Base-by-base conservation (phyloP, 2,329 filamentous ascomycete species). In the Sclerotinia nivalis region DNA sequence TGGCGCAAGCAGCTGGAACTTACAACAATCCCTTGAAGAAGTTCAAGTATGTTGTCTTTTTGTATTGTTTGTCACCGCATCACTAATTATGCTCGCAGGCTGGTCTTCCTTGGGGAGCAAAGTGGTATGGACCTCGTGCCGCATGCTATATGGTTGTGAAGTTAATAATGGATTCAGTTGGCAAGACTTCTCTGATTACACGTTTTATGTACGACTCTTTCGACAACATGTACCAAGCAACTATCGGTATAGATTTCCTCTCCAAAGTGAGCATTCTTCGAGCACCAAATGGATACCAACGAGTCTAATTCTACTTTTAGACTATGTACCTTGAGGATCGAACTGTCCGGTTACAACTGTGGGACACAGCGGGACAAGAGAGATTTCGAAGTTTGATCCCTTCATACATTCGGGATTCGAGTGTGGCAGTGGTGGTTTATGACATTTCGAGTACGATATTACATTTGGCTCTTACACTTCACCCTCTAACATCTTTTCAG, bases 151-250 rank as follows among this genome's bases (percentile, higher is more conserved):
- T 45, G 47, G 28, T 22, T 62, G 25, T 43, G 47, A 59, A 59
- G 52, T 74, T 77, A 66, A 76, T 72, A 52, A 54, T 61, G 55
- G n/a, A 60, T 62, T 72, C 80, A 98, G 96, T 99, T 77, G 96
- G 96, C 80, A 99, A 99, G 85, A 99, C 96, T 45, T 99, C 96
- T 72, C 84, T 99, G 77, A 99, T 99, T 81, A 99, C 96, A 75
- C 91, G 96, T 74, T 99, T 99, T 86, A 99, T 99, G 96, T 99
- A 99, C 86, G 96, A 99, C 83, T 98, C 96, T 61, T 99, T 99
- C 85, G 96, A 99, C 86, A 97, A 97, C 84, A 98, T 95, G 86
- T 99, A 99, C 84, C 96, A 99, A 83, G 96, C 96, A 70, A 99
- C 96, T 52, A 98, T 99, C 79, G 96, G 96, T 79, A 99, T 99